These are phyloP conservation scores for Mycena chlorophos DNA, from an alignment of 768 basidiomycete species.

Conservation along the genomic window DNA sequence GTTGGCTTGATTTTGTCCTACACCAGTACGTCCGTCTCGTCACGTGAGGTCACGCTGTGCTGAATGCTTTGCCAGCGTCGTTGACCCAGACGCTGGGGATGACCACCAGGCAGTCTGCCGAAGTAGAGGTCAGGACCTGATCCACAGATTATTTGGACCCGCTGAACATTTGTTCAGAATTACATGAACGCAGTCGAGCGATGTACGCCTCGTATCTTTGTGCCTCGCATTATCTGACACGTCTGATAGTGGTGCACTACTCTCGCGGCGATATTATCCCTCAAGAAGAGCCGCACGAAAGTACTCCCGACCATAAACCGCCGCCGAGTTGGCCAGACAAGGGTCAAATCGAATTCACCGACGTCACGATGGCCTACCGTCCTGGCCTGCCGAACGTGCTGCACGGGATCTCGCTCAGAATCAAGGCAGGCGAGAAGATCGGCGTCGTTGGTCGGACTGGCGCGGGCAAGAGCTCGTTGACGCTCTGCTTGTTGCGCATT, in stretches of 20 bases:
- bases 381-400: slow-evolving; percentile 71
- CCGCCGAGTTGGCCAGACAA: slow-evolving; percentile 59
- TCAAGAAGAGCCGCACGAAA: slow-evolving; percentile 66
- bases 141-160: neutral
- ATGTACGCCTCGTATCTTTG: slow-evolving; percentile 30
- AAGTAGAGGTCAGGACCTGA: slow-evolving; percentile 54
- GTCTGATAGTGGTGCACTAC: slow-evolving; percentile 50
- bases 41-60: neutral
- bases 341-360: slow-evolving; percentile 62
- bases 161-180: slow-evolving; percentile 37
- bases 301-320: slow-evolving; percentile 51
- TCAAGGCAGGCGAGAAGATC: slow-evolving; percentile 70
- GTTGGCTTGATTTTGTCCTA: slow-evolving; percentile 75
- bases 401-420: slow-evolving; percentile 56
- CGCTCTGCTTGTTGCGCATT: slow-evolving; percentile 64
- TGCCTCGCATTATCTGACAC: neutral
- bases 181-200: slow-evolving; percentile 69
- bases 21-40: slow-evolving; percentile 40
- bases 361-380: slow-evolving; percentile 63
- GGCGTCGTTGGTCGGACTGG: slow-evolving; percentile 72
- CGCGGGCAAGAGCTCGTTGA: slow-evolving; percentile 62
- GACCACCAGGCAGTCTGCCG: slow-evolving; percentile 58
- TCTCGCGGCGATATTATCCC: slow-evolving; percentile 47
- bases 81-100: slow-evolving; percentile 55
- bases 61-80: slow-evolving; percentile 33